A percentile compares a stretch with the other conserved stretches of the same genome.
These are phyloP conservation scores for Tylopilus sp. DNA, from an alignment of 1,284 basidiomycete species.

Conservation along the genomic window DNA sequence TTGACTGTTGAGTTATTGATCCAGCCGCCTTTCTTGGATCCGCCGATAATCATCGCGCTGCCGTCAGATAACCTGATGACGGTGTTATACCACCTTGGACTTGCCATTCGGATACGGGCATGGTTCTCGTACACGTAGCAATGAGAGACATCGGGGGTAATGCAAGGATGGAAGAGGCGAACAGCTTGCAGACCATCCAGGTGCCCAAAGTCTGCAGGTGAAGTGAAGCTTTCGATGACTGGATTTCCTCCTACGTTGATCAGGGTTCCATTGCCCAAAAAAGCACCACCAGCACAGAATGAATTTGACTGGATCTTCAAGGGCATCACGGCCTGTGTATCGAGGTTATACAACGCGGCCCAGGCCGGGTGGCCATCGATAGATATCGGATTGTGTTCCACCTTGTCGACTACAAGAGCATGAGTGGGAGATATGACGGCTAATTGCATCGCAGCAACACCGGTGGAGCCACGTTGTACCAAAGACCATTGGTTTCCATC, in stretches of 20 bases:
- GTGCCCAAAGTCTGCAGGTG: slow-evolving; percentile 73
- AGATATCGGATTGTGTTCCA: slow-evolving; percentile 78
- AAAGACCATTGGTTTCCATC: slow-evolving; percentile 44
- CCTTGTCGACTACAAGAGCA: slow-evolving; percentile 77
- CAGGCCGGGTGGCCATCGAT: slow-evolving; percentile 76
- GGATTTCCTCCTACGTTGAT: slow-evolving; percentile 79
- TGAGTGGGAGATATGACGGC: slow-evolving; percentile 68
- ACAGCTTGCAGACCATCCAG: slow-evolving; percentile 72
- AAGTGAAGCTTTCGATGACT: slow-evolving; percentile 59
- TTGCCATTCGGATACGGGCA: slow-evolving; percentile 61
- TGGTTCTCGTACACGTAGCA: slow-evolving; percentile 72
- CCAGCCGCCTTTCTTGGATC: slow-evolving; percentile 77
- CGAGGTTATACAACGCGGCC: slow-evolving; percentile 71
- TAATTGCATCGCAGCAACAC: slow-evolving; percentile 83
- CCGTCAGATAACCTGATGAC: slow-evolving; percentile 70
- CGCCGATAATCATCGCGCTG: slow-evolving; percentile 79
- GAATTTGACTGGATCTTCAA: slow-evolving; percentile 74
- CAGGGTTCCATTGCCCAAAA: slow-evolving; percentile 72
- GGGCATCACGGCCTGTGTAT: slow-evolving; percentile 60
- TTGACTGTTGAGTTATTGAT: slow-evolving; percentile 76
- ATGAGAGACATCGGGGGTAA: slow-evolving; percentile 43
- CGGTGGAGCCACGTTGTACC: slow-evolving; percentile 62
- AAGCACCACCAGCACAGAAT: slow-evolving; percentile 85
- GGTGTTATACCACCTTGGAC: slow-evolving; percentile 77
- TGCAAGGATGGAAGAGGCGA: slow-evolving; percentile 72